Conservation (phyloP, 306 rosid genomes). For the Prosopis cineraria region DNA sequence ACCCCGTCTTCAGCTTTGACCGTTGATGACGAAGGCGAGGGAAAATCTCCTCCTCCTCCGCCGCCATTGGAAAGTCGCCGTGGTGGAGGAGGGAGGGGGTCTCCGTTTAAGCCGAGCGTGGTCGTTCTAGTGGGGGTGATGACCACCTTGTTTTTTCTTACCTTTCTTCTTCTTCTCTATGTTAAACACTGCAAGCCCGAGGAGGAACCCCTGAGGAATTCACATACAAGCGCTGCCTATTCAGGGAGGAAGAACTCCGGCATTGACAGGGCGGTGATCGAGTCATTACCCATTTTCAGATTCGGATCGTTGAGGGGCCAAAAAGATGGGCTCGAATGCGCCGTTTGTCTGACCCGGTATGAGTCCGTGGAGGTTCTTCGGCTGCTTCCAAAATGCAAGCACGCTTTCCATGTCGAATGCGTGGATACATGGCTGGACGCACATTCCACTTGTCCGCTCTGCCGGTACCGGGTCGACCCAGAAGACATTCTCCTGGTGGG, state of each 20-base stretch:
- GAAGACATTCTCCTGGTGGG: slow-evolving; percentile 73
- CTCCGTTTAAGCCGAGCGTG: slow-evolving; percentile 60
- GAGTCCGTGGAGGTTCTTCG: slow-evolving; percentile 71
- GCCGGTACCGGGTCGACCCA: slow-evolving; percentile 84
- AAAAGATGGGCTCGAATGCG: slow-evolving; percentile 79
- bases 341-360: slow-evolving; percentile 69
- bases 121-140: slow-evolving; percentile 52
- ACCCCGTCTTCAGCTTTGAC: not conserved
- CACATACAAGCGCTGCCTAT: not conserved
- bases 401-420: slow-evolving; percentile 95
- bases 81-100: not conserved
- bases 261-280: slow-evolving; percentile 66
- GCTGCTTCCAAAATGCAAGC: slow-evolving; percentile 83
- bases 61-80: not conserved
- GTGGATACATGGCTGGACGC: slow-evolving; percentile 99
- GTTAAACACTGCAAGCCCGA: slow-evolving; percentile 64
- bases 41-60: not conserved
- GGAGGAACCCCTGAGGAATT: not conserved
- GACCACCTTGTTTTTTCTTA: slow-evolving; percentile 61
- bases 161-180: slow-evolving; percentile 77
- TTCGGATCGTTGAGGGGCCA: slow-evolving; percentile 67
- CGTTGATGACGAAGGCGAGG: not conserved
- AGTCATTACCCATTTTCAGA: slow-evolving; percentile 77
- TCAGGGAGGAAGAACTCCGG: slow-evolving; percentile 72
- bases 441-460: slow-evolving; percentile 93